Evolutionary conservation across 1,284 basidiomycete species (phyloP).

Genomic region (Puccinia polysora): DNA sequence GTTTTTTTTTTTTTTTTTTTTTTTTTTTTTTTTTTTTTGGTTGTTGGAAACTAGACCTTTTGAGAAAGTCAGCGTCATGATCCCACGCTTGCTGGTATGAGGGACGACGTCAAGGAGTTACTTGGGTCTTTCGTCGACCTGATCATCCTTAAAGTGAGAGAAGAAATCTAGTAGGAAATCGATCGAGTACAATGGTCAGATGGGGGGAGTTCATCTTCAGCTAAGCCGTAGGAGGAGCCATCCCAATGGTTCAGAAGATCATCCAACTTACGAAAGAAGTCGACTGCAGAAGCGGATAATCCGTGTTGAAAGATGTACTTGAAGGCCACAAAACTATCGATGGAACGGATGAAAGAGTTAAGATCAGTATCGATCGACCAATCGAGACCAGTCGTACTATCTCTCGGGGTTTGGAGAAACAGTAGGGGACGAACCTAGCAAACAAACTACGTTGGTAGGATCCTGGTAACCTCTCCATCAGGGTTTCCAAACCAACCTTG

Average conservation of each 20-base stretch:
- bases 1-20: neutral
- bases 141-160: conserved; percentile 31
- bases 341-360: conserved; percentile 57
- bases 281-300: conserved; percentile 78
- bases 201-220: too few relatives aligned
- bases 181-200: neutral
- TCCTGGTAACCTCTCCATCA: conserved; percentile 77
- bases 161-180: conserved; percentile 31
- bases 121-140: neutral
- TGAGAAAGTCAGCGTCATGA: neutral
- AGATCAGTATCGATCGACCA: too few relatives aligned
- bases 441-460: conserved; percentile 56
- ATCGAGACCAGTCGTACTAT: too few relatives aligned
- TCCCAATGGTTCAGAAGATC: neutral
- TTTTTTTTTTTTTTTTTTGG: neutral
- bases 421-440: conserved; percentile 52
- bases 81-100: neutral
- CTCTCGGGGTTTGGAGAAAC: conserved; percentile 18
- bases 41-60: neutral
- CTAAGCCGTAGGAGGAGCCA: neutral
- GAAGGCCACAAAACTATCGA: conserved; percentile 81
- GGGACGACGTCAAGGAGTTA: neutral
- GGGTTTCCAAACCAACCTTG: conserved; percentile 73
- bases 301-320: conserved; percentile 93
- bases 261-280: conserved; percentile 71